Evolutionary conservation across 345 rosid species (phyloP).

Genomic region (Syzygium aqueum): DNA sequence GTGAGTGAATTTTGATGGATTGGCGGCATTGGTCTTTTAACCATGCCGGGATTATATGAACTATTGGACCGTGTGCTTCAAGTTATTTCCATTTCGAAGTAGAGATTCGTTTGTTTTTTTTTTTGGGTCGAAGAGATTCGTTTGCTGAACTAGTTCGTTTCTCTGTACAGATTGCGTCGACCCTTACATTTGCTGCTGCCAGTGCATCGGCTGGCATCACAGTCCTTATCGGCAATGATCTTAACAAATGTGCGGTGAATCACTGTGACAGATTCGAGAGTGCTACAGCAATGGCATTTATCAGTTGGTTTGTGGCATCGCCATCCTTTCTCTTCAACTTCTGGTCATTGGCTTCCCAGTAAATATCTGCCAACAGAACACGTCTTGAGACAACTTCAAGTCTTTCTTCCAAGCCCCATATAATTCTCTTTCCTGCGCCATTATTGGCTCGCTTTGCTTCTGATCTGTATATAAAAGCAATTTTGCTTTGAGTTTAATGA

Average conservation of each 20-base stretch:
- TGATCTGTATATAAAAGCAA: conserved; percentile 12
- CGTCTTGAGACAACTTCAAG: not conserved
- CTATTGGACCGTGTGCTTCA: not conserved
- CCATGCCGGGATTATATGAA: not conserved
- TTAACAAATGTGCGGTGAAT: conserved; percentile 29
- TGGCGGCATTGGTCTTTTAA: not conserved
- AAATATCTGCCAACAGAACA: not conserved
- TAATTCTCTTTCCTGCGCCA: not conserved
- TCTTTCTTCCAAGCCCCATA: not conserved
- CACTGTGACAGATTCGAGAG: conserved; percentile 59
- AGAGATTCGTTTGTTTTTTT: not conserved
- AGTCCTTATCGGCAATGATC: conserved; percentile 51
- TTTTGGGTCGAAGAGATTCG: not conserved
- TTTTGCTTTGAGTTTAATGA: conserved; percentile 6
- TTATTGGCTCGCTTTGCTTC: conserved; percentile 2
- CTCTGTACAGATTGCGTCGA: conserved; percentile 50
- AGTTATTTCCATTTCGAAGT: not conserved
- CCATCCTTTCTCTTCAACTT: conserved; percentile 66
- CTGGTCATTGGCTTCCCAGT: conserved; percentile 68
- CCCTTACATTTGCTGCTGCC: conserved; percentile 71
- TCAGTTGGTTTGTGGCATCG: conserved; percentile 58
- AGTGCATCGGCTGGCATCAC: conserved; percentile 76
- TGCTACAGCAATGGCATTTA: conserved; percentile 70
- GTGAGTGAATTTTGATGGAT: not conserved
- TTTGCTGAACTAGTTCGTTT: not conserved